Evolutionary conservation across 2,329 filamentous ascomycete genomes (phyloP), one percentile per base, ranked within the genome.

Genomic region (Ascocoryne sarcoides): DNA sequence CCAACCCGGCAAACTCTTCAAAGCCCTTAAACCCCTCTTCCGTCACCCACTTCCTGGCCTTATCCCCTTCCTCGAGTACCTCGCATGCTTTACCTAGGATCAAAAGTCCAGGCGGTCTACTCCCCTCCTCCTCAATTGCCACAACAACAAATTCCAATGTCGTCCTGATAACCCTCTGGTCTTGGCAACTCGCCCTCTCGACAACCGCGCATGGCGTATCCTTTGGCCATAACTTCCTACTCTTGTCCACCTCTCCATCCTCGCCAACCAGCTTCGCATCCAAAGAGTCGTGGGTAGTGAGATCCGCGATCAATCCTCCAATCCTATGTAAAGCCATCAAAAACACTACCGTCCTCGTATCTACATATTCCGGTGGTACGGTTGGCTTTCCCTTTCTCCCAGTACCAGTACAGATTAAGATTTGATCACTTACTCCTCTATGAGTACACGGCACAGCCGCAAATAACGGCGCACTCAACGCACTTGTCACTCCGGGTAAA

Each of bases 371-470:
- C 0, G 92, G 92, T 23, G 88, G 87, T n/a, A 76, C 68, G 0
- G 88, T 88, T 1, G 86, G 70, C 40, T 76, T 82, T 10, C 92
- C 92, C 64, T 94, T 93, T 55, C 92, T 78, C 1, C 92, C 92
- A 0, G 92, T 98, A 0, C 92, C 92, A 0, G 92, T 98, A 65
- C 92, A 96, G n/a, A 98, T 75, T 18, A 98, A 71, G 0, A 98
- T 81, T 62, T 96, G 89, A 57, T 98, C 92, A 3, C 87, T 83
- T 0, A 95, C 84, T 32, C 84, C 84, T 4, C 92, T 75, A 65
- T 96, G 90, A 1, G 92, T 98, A 0, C 83, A 72, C 2, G 92
- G 90, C 21, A 98, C 85, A 5, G 73, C 79, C 0, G 89, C 89
- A 59, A 96, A 95, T 2, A 98, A 69, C 1, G 90, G 87, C 8